Base-by-base conservation (phyloP, 768 basidiomycete genomes). In the Boletus sensibilis region DNA sequence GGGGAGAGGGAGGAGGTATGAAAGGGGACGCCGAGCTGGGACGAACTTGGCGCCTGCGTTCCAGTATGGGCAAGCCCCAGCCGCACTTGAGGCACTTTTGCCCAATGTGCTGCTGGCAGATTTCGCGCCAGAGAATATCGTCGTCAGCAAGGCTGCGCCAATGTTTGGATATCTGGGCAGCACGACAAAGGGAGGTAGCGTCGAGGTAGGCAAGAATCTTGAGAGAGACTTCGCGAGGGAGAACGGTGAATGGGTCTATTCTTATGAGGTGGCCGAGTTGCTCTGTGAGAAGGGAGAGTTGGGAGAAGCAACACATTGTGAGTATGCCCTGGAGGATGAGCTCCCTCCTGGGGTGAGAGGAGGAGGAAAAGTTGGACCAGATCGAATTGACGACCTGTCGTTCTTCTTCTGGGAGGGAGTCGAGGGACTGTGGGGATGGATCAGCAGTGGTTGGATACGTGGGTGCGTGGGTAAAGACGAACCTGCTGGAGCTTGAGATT, bases 221-320 rank as follows among this genome's bases (percentile, higher is more conserved):
- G 70, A 98, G 83, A 20, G 81, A 83, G 64, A 97, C 82, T 72
- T 99, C 96, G 57, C 91, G 86, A 2, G 97, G 97, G 45, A 99
- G 82, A 60, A 93, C 83, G 44, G 80, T 75, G 73, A 98, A 94
- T 11, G 96, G 97, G 71, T 99, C 97, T 72, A 98, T 87, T 63
- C 97, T 88, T 71, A 97, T 98, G 63, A 98, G 87, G 62, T 92
- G 87, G 34, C 86, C 79, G 57, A 98, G 90, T 51, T 94, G 89
- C 60, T 97, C 92, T 31, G 94, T 89, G 56, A 99, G 87, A 48
- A 98, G 89, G 27, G 97, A 98, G 29, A 99, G 87, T 68, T 99
- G 94, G 45, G 92, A 95, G 78, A 97, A 98, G 75, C 97, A 98
- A 72, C 95, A 98, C 94, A 99, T 98, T 16, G 97, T 98, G 63